phyloP scores from a whole-genome alignment of 768 basidiomycete species.

The Amanita brunnescens region DNA sequence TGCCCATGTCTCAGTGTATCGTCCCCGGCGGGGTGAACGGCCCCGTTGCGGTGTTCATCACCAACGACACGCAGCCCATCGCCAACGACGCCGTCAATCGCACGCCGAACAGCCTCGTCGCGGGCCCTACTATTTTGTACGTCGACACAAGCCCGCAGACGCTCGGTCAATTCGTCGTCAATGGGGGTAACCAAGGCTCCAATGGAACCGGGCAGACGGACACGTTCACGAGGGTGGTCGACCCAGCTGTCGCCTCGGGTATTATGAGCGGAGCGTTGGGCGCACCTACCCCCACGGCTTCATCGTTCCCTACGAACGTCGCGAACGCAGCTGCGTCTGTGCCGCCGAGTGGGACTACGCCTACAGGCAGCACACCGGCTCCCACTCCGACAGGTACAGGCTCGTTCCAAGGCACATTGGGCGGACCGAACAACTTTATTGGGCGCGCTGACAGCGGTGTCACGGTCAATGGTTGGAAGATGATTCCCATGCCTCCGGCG shows the following conservation, averaged over 20 bases:
- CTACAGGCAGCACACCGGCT: slow-evolving; percentile 8
- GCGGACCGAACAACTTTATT: no score
- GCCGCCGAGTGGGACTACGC: no score
- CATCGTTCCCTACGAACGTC: no score
- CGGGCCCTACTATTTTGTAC: slow-evolving; percentile 65
- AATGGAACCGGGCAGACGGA: slow-evolving; percentile 11
- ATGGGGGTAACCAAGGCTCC: slow-evolving; percentile 13
- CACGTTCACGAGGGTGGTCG: slow-evolving; percentile 20
- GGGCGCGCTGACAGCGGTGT: no score
- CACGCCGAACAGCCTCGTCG: slow-evolving; percentile 44
- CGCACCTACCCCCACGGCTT: no score
- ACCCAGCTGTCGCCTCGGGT: slow-evolving; percentile 26
- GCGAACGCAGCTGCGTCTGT: no score
- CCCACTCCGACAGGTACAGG: slow-evolving; percentile 12
- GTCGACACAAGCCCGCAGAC: slow-evolving; percentile 50
- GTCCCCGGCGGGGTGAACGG: slow-evolving; percentile 66
- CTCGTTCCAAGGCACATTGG: no score
- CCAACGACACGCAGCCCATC: slow-evolving; percentile 52
- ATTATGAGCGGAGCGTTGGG: slow-evolving; percentile 24
- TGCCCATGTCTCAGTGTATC: slow-evolving; percentile 52
- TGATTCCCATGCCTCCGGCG: no score
- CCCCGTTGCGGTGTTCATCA: slow-evolving; percentile 67
- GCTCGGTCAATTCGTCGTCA: slow-evolving; percentile 35
- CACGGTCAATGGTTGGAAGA: no score
- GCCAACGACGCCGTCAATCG: slow-evolving; percentile 53